These are phyloP conservation scores for Diaporthe sp. DNA, from an alignment of 2,329 filamentous ascomycete species.

Conservation along the genomic window DNA sequence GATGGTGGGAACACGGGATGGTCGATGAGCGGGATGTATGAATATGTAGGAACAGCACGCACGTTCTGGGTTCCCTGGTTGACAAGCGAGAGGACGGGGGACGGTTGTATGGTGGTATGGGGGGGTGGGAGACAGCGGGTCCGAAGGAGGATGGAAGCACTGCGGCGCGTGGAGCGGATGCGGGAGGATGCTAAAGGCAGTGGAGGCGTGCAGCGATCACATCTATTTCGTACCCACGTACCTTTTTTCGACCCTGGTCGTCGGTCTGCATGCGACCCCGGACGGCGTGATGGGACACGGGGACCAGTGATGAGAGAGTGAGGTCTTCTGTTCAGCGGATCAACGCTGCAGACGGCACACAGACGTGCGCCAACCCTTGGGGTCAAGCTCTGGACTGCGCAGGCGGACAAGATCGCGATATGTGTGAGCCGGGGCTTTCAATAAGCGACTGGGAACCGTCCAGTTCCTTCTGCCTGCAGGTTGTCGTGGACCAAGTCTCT, in stretches of 20 bases:
- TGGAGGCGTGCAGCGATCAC: constrained; percentile 40
- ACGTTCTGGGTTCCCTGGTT: constrained; percentile 40
- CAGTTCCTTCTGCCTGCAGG: constrained; percentile 13
- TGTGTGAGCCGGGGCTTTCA: not conserved
- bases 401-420: not conserved
- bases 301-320: constrained; percentile 31
- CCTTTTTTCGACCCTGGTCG: constrained; percentile 19
- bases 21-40: constrained; percentile 39
- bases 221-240: constrained; percentile 27
- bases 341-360: constrained; percentile 30
- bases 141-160: constrained; percentile 33
- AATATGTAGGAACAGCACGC: constrained; percentile 41
- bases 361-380: constrained; percentile 31
- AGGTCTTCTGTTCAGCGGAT: constrained; percentile 11
- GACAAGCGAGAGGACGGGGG: constrained; percentile 33
- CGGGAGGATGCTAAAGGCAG: constrained; percentile 36
- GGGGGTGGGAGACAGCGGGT: constrained; percentile 30
- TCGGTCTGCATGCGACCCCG: constrained; percentile 25
- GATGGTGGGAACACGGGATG: constrained; percentile 26
- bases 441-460: not conserved
- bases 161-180: constrained; percentile 37
- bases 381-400: constrained; percentile 10
- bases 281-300: constrained; percentile 23
- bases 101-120: constrained; percentile 17
- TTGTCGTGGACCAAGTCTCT: constrained; percentile 8